These are phyloP conservation scores for Daldinia caldariorum DNA, from an alignment of 495 filamentous ascomycete species.

Conservation along the genomic window DNA sequence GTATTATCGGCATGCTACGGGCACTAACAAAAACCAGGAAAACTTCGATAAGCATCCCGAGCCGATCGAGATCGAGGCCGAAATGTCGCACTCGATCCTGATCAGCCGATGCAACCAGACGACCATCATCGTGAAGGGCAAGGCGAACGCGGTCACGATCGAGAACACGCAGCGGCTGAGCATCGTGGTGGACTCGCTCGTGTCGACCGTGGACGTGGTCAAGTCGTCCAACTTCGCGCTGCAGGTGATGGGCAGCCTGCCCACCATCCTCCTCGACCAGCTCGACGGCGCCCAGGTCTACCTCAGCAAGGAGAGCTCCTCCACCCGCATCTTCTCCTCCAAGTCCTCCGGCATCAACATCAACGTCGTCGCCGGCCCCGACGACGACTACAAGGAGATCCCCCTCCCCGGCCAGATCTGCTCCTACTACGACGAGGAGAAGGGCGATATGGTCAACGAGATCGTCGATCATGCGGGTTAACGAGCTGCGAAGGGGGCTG, in stretches of 20 bases:
- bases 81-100: constrained; percentile 87
- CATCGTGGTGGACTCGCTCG: constrained; percentile 87
- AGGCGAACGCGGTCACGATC: constrained; percentile 93
- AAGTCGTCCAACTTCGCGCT: constrained; percentile 92
- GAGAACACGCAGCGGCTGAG: constrained; percentile 88
- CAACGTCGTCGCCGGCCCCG: constrained; percentile 74
- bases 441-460: constrained; percentile 80
- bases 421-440: constrained; percentile 71
- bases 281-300: constrained; percentile 91
- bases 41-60: constrained; percentile 84
- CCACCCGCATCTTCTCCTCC: constrained; percentile 84
- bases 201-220: constrained; percentile 92
- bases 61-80: constrained; percentile 78
- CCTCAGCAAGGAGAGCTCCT: constrained; percentile 77
- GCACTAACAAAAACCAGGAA: constrained; percentile 64
- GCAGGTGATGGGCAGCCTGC: constrained; percentile 83
- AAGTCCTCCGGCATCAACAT: constrained; percentile 88
- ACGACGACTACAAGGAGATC: constrained; percentile 83
- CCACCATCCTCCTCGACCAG: constrained; percentile 90
- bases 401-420: constrained; percentile 91
- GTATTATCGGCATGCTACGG: not conserved
- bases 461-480: constrained; percentile 90
- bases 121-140: constrained; percentile 88
- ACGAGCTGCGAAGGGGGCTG: not conserved
- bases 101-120: constrained; percentile 90